Evolutionary conservation across 2,329 filamentous ascomycete genomes (phyloP), one percentile per base, ranked within the genome.

Genomic region (Microdochium trichocladiopsis): DNA sequence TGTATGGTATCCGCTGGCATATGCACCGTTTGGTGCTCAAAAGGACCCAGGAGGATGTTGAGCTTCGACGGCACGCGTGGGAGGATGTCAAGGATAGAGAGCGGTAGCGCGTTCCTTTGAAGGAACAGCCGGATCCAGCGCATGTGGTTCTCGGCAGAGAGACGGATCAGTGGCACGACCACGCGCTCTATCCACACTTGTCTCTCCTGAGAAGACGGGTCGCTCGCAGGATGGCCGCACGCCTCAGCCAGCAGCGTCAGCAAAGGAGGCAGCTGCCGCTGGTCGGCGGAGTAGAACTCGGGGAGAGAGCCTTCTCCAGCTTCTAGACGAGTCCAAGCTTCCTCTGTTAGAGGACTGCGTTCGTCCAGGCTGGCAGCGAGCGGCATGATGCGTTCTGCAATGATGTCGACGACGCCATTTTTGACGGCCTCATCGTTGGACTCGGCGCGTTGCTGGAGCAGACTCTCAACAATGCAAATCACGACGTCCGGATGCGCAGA

Each of bases 91-190:
- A 52, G 52, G 0, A 51, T 49, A 14, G 54, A 51, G 1, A 66
- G 49, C 1, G 36, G 21, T n/a, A 70, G 60, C 0, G 56, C 51
- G 45, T 70, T 60, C 48, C 58, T 62, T n/a, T 54, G 52, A 2
- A 68, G 49, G 36, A 71, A 71, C 10, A 68, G 48, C 1, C 54
- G 47, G 22, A 62, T 61, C 68, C 68, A 72, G 23, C 63, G 61
- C 2, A 28, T 48, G 45, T 69, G 63, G 21, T 63, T 65, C 1
- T 33, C 31, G 16, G 60, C 60, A 1, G 67, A 71, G 14, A 56
- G 52, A 5, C 65, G 57, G 4, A 67, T 11, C 2, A 58, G 51
- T 1, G 52, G 52, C 21, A 62, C 52, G 18, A 69, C 51, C 4
- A 70, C 51, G 2, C 55, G 48, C 2, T 51, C 55, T 37, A 66